Evolutionary conservation across 2,329 filamentous ascomycete genomes (phyloP).

Genomic region (Macrophomina pseudophaseolina): DNA sequence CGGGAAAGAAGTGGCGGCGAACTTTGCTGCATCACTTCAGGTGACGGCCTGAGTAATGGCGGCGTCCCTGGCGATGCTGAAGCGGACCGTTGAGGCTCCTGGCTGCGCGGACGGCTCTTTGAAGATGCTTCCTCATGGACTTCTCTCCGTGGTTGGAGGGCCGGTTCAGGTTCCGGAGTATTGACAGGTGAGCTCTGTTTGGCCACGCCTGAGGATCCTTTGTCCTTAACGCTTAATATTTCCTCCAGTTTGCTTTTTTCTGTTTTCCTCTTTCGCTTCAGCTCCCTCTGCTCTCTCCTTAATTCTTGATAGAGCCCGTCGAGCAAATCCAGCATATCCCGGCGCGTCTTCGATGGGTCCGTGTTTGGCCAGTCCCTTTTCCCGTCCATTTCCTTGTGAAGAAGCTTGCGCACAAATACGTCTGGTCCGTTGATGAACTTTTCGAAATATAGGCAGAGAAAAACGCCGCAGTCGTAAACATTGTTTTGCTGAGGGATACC

Average conservation of each 20-base stretch:
- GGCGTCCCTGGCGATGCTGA: background rate
- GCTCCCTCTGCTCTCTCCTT: conserved; percentile 47
- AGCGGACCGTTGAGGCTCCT: no score
- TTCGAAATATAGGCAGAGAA: conserved; percentile 81
- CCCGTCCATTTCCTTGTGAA: conserved; percentile 67
- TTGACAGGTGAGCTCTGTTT: background rate
- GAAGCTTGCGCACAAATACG: conserved; percentile 68
- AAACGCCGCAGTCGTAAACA: conserved; percentile 87
- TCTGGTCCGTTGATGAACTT: conserved; percentile 80
- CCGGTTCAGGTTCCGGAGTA: background rate
- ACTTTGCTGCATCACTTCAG: background rate
- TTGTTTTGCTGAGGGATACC: conserved; percentile 82
- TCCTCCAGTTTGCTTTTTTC: background rate
- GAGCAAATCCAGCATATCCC: conserved; percentile 69
- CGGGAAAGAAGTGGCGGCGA: background rate
- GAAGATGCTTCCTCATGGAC: background rate
- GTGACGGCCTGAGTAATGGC: background rate
- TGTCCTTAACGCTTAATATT: no score
- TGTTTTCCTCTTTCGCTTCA: conserved; percentile 37
- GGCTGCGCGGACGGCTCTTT: background rate
- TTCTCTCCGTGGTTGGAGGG: background rate
- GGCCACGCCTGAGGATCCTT: background rate
- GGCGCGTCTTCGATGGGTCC: conserved; percentile 64
- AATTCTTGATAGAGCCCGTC: conserved; percentile 67
- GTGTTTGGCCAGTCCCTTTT: conserved; percentile 60